Base-by-base conservation (phyloP, 2,329 filamentous ascomycete species). In the Parascedosporium putredinis region DNA sequence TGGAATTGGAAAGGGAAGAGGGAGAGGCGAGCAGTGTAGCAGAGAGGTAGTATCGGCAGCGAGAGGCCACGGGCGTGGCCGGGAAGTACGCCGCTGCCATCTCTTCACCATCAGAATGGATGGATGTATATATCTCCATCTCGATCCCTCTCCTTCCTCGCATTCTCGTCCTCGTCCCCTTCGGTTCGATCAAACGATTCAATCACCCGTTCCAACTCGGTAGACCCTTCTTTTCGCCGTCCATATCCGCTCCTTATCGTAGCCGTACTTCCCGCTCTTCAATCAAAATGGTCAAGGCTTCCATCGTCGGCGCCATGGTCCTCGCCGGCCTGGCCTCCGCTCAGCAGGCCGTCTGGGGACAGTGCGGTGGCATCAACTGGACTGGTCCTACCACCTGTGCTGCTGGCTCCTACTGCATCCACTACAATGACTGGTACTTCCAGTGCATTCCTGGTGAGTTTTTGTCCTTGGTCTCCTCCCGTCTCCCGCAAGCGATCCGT, bases 361-460 rank as follows among this genome's bases (percentile, higher is more conserved):
- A 61, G 51, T 62, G 60, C 36, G 60, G 59, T 33, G 60, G 60
- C 10, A 49, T 38, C 4, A 52, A 53, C 45, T 60, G 47, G 42
- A 58, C 52, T n/a, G 60, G 60, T 16, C 45, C 57, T 24, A 60
- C 57, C 12, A 50, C 52, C 10, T 62, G 60, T 38, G 57, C 45
- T 16, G 36, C 52, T 10, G 60, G 60, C 16, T 53, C 54, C 12
- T 56, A 54, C 4, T 62, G 60, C 47, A 54, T 55, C 23, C 53
- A 52, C 33, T 52, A 54, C 34, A 61, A 61, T 47, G 55, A 61
- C 24, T 60, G 57, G 55, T 62, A 62, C 56, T 60, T 55, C 3
- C 60, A 62, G 54, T 62, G 60, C 34, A 3, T 60, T 71, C 55
- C 45, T 38, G 45, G 29, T 48, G 12, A 38, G 44, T 45, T 18